phyloP scores from a whole-genome alignment of 768 basidiomycete species.

The Flagelloscypha sp. region DNA sequence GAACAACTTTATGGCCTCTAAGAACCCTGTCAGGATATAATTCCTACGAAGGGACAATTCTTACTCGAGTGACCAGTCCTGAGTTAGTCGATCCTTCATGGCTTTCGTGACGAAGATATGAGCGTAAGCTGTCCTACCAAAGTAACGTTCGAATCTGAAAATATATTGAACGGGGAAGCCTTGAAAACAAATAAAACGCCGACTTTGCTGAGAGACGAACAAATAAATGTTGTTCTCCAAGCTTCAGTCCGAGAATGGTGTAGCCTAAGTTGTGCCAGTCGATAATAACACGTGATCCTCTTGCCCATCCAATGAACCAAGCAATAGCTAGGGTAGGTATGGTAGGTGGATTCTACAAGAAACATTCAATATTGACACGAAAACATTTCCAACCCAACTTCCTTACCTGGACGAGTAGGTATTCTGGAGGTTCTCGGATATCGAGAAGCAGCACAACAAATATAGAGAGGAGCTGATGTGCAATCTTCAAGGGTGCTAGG shows the following conservation, averaged over 20 bases:
- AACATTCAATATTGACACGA: neutral
- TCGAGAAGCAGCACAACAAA: slow-evolving; percentile 52
- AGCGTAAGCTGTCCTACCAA: slow-evolving; percentile 75
- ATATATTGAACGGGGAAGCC: neutral
- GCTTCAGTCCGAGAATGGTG: slow-evolving; percentile 78
- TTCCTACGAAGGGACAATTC: slow-evolving; percentile 15
- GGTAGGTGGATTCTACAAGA: slow-evolving; percentile 82
- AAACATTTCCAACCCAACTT: neutral
- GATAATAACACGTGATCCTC: slow-evolving; percentile 83
- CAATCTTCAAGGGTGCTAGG: slow-evolving; percentile 75
- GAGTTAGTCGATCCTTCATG: slow-evolving; percentile 64
- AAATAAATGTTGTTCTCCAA: slow-evolving; percentile 60
- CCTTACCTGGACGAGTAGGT: slow-evolving; percentile 83
- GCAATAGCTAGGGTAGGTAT: slow-evolving; percentile 89
- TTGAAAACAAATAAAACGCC: slow-evolving; percentile 4
- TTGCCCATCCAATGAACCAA: slow-evolving; percentile 57
- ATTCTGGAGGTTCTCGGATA: slow-evolving; percentile 65
- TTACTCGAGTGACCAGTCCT: slow-evolving; percentile 72
- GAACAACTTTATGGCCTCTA: slow-evolving; percentile 71
- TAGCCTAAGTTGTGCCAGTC: slow-evolving; percentile 99
- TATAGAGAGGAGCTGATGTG: slow-evolving; percentile 58
- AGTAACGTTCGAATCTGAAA: slow-evolving; percentile 72
- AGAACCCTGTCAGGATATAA: neutral
- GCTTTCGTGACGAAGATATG: slow-evolving; percentile 91
- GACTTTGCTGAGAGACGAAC: slow-evolving; percentile 74